Conservation (phyloP, 1,284 basidiomycete species). For the Singerocomus inundabilis region DNA sequence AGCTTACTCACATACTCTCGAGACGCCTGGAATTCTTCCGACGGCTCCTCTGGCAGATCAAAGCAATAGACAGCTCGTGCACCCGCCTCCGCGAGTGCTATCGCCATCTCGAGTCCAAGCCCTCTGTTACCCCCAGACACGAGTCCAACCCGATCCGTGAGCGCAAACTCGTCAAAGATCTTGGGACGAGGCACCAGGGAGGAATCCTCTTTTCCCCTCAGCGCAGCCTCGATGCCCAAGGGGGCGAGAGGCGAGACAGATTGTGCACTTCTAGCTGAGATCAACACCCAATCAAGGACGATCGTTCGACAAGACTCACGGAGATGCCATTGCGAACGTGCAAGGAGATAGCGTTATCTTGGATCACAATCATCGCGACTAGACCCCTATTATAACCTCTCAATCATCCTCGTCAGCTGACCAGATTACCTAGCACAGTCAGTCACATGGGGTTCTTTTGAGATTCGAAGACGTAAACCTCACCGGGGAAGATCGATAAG, state of each 20-base stretch:
- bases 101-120: slow-evolving; percentile 80
- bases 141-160: slow-evolving; percentile 71
- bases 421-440: too few relatives aligned
- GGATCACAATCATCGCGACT: slow-evolving; percentile 1
- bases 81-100: slow-evolving; percentile 74
- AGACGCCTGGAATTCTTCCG: slow-evolving; percentile 64
- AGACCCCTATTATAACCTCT: neutral
- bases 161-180: slow-evolving; percentile 72
- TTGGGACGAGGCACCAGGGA: slow-evolving; percentile 40
- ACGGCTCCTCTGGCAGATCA: slow-evolving; percentile 66
- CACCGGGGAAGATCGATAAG: too few relatives aligned
- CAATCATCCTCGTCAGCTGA: neutral
- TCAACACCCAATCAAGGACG: neutral
- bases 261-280: slow-evolving; percentile 30
- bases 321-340: slow-evolving; percentile 12
- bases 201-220: slow-evolving; percentile 41
- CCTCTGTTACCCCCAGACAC: slow-evolving; percentile 81
- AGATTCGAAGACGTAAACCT: too few relatives aligned
- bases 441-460: too few relatives aligned
- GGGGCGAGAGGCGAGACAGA: slow-evolving; percentile 55
- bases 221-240: slow-evolving; percentile 60
- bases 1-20: slow-evolving; percentile 51
- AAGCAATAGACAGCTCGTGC: slow-evolving; percentile 75
- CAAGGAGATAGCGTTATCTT: slow-evolving; percentile 1
- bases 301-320: slow-evolving; percentile 13